phyloP scores from a whole-genome alignment of 2,329 filamentous ascomycete species.

The Ophiocordyceps camponoti-floridani region DNA sequence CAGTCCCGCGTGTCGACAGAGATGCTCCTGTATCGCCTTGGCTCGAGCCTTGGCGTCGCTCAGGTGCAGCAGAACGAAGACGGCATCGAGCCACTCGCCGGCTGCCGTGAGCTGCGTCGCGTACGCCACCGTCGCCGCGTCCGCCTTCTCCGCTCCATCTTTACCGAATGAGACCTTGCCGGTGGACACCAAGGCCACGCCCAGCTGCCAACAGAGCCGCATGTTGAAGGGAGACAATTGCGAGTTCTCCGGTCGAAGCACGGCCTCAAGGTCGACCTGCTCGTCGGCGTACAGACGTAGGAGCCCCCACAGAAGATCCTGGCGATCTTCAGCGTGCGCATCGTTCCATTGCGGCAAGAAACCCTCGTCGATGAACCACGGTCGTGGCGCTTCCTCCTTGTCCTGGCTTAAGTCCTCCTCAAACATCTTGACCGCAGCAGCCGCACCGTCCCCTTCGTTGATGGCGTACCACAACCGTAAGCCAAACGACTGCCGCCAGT shows the following conservation, averaged over 20 bases:
- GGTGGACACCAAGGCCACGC: conserved; percentile 41
- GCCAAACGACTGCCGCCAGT: conserved; percentile 89
- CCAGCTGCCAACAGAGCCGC: conserved; percentile 71
- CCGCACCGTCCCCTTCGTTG: conserved; percentile 47
- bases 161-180: conserved; percentile 33
- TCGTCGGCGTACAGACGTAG: conserved; percentile 61
- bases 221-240: conserved; percentile 59
- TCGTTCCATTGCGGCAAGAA: conserved; percentile 43
- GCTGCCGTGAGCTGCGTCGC: conserved; percentile 43
- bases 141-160: conserved; percentile 40
- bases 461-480: conserved; percentile 81
- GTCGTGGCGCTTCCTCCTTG: conserved; percentile 53
- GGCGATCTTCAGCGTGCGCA: conserved; percentile 34
- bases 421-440: conserved; percentile 56
- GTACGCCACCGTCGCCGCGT: conserved; percentile 49
- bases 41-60: conserved; percentile 42
- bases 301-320: conserved; percentile 77
- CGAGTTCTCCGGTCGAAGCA: conserved; percentile 60
- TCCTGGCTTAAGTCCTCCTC: conserved; percentile 54
- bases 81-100: conserved; percentile 49
- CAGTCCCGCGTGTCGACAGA: conserved; percentile 51
- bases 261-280: conserved; percentile 41
- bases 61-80: conserved; percentile 68
- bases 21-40: conserved; percentile 51
- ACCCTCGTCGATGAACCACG: conserved; percentile 49